phyloP scores from a whole-genome alignment of 2,329 filamentous ascomycete species.

The Periglandula ipomoeae region DNA sequence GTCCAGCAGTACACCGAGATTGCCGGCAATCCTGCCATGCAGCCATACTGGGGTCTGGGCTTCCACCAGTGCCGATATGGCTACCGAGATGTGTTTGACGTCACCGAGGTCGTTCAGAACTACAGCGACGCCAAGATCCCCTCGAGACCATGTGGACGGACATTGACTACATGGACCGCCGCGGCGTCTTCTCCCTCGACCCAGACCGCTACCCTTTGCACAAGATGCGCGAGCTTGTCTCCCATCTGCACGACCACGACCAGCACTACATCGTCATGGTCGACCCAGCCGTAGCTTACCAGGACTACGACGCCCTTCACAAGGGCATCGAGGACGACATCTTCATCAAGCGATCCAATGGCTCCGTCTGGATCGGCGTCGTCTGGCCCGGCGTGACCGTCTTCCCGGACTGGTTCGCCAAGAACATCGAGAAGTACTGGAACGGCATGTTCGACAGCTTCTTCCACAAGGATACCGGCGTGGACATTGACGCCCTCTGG shows the following conservation, averaged over 20 bases:
- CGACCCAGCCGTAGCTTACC: constrained; percentile 54
- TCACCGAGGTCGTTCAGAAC: constrained; percentile 58
- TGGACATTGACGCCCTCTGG: constrained; percentile 72
- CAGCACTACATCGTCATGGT: constrained; percentile 73
- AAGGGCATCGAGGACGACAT: constrained; percentile 35
- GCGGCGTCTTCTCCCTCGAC: constrained; percentile 52
- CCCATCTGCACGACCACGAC: constrained; percentile 54
- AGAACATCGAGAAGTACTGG: constrained; percentile 59
- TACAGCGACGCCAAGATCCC: constrained; percentile 58
- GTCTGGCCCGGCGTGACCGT: constrained; percentile 70
- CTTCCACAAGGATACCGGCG: constrained; percentile 53
- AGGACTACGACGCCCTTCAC: constrained; percentile 34
- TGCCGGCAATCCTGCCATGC: constrained; percentile 64
- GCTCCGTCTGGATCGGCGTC: constrained; percentile 49
- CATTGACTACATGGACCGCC: constrained; percentile 58
- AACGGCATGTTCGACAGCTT: constrained; percentile 55
- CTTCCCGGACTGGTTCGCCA: constrained; percentile 70
- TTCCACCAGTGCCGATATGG: constrained; percentile 81
- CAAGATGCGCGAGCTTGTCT: constrained; percentile 56
- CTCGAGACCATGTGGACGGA: constrained; percentile 69
- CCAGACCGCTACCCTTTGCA: constrained; percentile 56
- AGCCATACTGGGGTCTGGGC: constrained; percentile 74
- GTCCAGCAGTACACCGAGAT: constrained; percentile 61
- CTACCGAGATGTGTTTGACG: constrained; percentile 61
- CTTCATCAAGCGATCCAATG: constrained; percentile 44